A percentile compares a stretch with the other conserved stretches of the same genome.
Conservation (phyloP, 2,329 filamentous ascomycete genomes). For the Drechslerella coelobrocha region DNA sequence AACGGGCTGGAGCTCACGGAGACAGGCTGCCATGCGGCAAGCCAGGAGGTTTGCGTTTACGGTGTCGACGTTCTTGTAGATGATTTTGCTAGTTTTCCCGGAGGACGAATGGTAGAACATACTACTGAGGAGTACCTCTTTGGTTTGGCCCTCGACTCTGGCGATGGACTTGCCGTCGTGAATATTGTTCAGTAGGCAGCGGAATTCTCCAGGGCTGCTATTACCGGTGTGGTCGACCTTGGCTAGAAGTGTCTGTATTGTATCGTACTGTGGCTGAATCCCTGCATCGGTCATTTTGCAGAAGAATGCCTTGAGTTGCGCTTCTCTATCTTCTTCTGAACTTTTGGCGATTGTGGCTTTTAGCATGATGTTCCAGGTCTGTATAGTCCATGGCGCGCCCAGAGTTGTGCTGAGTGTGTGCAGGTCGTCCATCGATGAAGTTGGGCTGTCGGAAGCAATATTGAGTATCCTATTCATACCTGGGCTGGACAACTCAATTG, state of each 20-base stretch:
- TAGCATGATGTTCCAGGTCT: constrained; percentile 54
- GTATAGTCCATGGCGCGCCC: constrained; percentile 25
- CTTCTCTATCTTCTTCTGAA: constrained; percentile 26
- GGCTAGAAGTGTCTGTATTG: constrained; percentile 52
- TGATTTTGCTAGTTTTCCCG: constrained; percentile 16
- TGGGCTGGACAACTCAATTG: constrained; percentile 44
- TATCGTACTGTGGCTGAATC: constrained; percentile 48
- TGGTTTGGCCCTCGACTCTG: constrained; percentile 45
- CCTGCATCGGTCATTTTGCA: constrained; percentile 49
- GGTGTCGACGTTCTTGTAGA: constrained; percentile 30
- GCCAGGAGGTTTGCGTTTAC: constrained; percentile 12
- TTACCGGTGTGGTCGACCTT: constrained; percentile 48
- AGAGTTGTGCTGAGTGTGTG: constrained; percentile 38
- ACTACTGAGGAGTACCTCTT: constrained; percentile 44
- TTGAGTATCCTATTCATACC: constrained; percentile 52
- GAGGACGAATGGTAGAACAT: constrained; percentile 40
- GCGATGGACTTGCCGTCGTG: constrained; percentile 31
- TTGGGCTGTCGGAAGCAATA: constrained; percentile 27
- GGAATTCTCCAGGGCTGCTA: constrained; percentile 27
- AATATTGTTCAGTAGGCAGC: constrained; percentile 47
- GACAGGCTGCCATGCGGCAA: constrained; percentile 33
- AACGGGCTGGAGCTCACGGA: constrained; percentile 38
- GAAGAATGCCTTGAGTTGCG: constrained; percentile 44
- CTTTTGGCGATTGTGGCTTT: constrained; percentile 43
- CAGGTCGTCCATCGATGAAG: constrained; percentile 41